These are phyloP conservation scores for Podaxis sp. DNA, from an alignment of 768 basidiomycete species.

Conservation along the genomic window DNA sequence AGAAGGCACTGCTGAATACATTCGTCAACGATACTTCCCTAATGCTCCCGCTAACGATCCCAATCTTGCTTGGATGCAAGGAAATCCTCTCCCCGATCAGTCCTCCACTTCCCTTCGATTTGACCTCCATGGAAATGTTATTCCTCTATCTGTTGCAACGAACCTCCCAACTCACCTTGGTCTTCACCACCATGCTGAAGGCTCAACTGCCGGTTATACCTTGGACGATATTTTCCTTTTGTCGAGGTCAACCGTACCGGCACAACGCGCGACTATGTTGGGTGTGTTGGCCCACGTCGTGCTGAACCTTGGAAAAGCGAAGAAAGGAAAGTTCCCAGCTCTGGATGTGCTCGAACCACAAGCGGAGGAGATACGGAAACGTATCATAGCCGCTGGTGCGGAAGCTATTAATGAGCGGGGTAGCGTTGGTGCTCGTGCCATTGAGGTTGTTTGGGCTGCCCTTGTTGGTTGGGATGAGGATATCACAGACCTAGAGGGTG, in stretches of 20 bases:
- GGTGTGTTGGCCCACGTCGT: slow-evolving; percentile 64
- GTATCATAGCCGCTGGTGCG: slow-evolving; percentile 64
- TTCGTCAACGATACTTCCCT: slow-evolving; percentile 83
- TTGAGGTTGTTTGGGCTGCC: slow-evolving; percentile 74
- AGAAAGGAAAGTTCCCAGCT: slow-evolving; percentile 33
- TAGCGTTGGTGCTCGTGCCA: slow-evolving; percentile 61
- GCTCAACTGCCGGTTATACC: slow-evolving; percentile 81
- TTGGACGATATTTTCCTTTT: slow-evolving; percentile 82
- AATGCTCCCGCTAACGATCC: slow-evolving; percentile 65
- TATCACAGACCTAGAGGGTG: slow-evolving; percentile 33
- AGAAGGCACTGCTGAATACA: slow-evolving; percentile 80
- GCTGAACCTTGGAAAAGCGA: slow-evolving; percentile 29
- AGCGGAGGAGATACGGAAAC: slow-evolving; percentile 51
- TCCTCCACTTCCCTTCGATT: slow-evolving; percentile 57
- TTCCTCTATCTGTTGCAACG: slow-evolving; percentile 51
- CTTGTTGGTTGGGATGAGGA: slow-evolving; percentile 63
- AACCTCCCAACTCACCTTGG: slow-evolving; percentile 81
- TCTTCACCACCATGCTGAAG: slow-evolving; percentile 87
- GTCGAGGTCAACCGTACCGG: slow-evolving; percentile 76
- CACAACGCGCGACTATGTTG: slow-evolving; percentile 83
- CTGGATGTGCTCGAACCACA: slow-evolving; percentile 35
- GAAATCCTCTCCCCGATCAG: slow-evolving; percentile 25
- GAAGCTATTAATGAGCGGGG: slow-evolving; percentile 67
- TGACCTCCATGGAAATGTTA: slow-evolving; percentile 70
- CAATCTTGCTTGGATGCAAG: slow-evolving; percentile 77